A percentile compares a stretch with the other conserved stretches of the same genome.
These are phyloP conservation scores for Annulohypoxylon moriforme DNA, from an alignment of 495 filamentous ascomycete genomes.

Conservation along the genomic window DNA sequence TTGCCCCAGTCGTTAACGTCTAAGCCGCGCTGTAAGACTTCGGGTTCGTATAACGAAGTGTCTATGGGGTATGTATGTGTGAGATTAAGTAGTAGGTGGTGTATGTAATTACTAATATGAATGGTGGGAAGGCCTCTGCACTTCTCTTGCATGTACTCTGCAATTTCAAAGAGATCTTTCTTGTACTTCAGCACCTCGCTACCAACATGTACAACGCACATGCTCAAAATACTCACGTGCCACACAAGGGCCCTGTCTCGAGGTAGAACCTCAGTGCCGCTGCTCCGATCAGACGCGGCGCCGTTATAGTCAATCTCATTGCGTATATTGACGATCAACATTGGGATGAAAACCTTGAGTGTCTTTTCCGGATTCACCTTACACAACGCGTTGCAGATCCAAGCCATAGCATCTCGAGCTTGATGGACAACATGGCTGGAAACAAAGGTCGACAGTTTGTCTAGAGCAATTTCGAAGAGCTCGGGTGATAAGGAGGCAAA, in stretches of 20 bases:
- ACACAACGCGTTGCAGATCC: constrained; percentile 95
- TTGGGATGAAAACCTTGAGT: constrained; percentile 87
- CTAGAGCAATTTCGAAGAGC: constrained; percentile 88
- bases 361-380: constrained; percentile 94
- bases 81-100: constrained; percentile 97
- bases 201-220: constrained; percentile 97
- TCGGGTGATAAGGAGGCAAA: constrained; percentile 93
- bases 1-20: constrained; percentile 83
- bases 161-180: constrained; percentile 88
- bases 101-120: constrained; percentile 96
- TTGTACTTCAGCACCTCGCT: constrained; percentile 88
- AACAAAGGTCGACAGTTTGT: constrained; percentile 94
- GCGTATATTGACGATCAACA: constrained; percentile 89
- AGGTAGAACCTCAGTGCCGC: constrained; percentile 91
- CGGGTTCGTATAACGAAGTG: constrained; percentile 82
- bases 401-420: constrained; percentile 97
- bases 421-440: constrained; percentile 96
- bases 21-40: constrained; percentile 61
- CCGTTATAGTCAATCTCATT: constrained; percentile 97
- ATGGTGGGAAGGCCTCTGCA: constrained; percentile 93
- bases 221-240: constrained; percentile 97
- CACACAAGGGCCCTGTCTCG: constrained; percentile 93
- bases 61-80: constrained; percentile 94
- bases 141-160: constrained; percentile 93
- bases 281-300: constrained; percentile 93